Base-by-base conservation (phyloP, 2,329 filamentous ascomycete genomes). In the Aspergillus puulaauensis region DNA sequence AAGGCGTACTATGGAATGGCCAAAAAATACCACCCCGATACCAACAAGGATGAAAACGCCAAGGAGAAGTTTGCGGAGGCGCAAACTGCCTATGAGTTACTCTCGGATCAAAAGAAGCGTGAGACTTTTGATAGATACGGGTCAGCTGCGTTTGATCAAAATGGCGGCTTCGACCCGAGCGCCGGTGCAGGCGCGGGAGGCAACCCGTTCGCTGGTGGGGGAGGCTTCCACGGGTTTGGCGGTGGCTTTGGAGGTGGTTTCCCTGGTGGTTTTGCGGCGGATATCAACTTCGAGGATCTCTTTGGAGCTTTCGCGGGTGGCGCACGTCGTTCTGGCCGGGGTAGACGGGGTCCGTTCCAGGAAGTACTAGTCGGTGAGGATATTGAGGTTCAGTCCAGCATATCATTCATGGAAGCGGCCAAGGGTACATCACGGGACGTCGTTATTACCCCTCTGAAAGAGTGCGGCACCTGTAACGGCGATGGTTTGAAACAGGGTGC, bases 11-110 rank as follows among this genome's bases (percentile, higher is more conserved):
- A 99, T 73, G 91, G 93, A 51, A 82, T 98, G 58, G 95, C 95
- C 19, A 99, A 99, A 77, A 99, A 98, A 72, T 99, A 86, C 73
- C 95, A 99, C 70, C 95, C 95, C 8, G 95, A 99, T 73, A 98
- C 95, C 37, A 99, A 98, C 82, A 98, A 98, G 75, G 95, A 98
- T 66, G 75, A 90, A 3, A 83, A 81, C n/a, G 93, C 95, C 37
- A 98, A 98, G 74, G 95, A 98, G 68, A 93, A 90, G 69, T 99
- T 99, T 69, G 85, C 88, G 62, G 93, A 97, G 66, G 91, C 96
- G 54, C 95, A 99, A 75, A 86, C 90, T 33, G 91, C 95, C 23
- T 99, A 99, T 77, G 95, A 99, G 75, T 82, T 97, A 43, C 82
- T 99, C 7, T 96, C 91, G 47, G 95, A 99, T 71, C 83, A 93